Base-by-base conservation (phyloP, 768 basidiomycete genomes). In the Lentinula aciculospora region DNA sequence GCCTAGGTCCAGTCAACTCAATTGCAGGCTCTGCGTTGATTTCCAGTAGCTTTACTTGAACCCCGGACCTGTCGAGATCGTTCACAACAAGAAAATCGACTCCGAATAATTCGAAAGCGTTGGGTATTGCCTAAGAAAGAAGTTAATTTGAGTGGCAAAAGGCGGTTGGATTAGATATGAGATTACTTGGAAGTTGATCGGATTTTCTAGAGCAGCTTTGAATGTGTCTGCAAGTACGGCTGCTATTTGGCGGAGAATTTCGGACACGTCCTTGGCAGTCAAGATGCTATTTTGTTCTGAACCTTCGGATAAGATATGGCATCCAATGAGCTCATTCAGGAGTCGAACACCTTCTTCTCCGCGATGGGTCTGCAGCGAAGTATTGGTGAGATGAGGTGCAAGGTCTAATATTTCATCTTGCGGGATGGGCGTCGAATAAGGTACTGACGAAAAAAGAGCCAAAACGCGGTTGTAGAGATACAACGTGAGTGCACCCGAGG, bases 1-100 rank as follows among this genome's bases (percentile, higher is more conserved):
- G 72, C 28, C 93, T 80, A 34, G 85, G 80, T 1, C 95, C 97
- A 0, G 95, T 95, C 56, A 96, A 81, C 65, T 94, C 92, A 58
- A 98, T 96, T 44, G 97, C 97, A 1, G 97, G 96, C 62, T 95
- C 94, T 5, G 96, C 86, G 67, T 99, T 99, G 65, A 96, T 78
- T 70, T 98, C 97, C 29, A 98, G 77, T 1, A 98, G 74, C 56
- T 87, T 85, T 15, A 92, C 85, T 60, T 82, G 78, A 56, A 84
- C 80, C 7, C 68, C 65, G 5, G 54, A 56, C 12, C 36, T 19
- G 48, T 56, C 50, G 61, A n/a, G 61, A n/a, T 60, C 64, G 65
- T 81, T 81, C 53, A 78, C 79, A 58, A 98, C 80, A 13, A 98
- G 76, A 59, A 99, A 89, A 69, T 99, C 97, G n/a, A 90, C 81